Percentiles rank a stretch among this genome's conserved stretches.
phyloP scores from a whole-genome alignment of 495 filamentous ascomycete genomes.

The Xylaria castorea region DNA sequence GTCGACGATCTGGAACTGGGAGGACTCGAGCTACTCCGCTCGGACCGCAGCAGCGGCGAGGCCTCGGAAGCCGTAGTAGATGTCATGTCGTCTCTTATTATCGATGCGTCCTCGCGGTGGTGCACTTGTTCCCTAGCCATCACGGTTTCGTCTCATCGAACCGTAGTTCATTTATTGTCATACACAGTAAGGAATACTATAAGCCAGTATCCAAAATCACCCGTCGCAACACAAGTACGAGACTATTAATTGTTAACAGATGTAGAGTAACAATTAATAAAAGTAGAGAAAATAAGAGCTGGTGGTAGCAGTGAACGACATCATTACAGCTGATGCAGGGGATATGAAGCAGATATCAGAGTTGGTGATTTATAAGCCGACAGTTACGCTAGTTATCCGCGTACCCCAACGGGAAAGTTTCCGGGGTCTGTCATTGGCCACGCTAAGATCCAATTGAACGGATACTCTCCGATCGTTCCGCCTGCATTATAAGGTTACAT shows the following conservation, averaged over 20 bases:
- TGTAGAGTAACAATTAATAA: not conserved
- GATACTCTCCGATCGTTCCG: conserved; percentile 15
- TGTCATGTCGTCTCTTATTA: not conserved
- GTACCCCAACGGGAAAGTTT: not conserved
- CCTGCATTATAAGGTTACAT: not conserved
- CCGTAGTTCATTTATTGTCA: not conserved
- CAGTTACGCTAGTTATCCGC: not conserved
- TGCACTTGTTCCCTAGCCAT: not conserved
- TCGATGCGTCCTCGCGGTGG: not conserved
- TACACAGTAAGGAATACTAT: not conserved
- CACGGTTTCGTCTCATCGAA: not conserved
- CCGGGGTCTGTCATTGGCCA: conserved; percentile 1
- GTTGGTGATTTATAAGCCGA: conserved; percentile 11
- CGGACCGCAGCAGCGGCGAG: conserved; percentile 49
- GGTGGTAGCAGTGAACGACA: not conserved
- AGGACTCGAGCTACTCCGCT: conserved; percentile 17
- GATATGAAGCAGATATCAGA: too few species aligned
- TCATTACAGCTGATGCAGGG: not conserved
- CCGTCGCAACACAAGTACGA: not conserved
- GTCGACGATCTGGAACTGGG: not conserved
- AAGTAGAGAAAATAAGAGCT: not conserved
- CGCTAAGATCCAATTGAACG: conserved; percentile 8
- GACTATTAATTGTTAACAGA: not conserved
- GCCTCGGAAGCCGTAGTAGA: conserved; percentile 35
- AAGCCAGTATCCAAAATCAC: not conserved